Evolutionary conservation across 352 stramenopile genomes (phyloP).

Genomic region (Phytophthora kernoviae): DNA sequence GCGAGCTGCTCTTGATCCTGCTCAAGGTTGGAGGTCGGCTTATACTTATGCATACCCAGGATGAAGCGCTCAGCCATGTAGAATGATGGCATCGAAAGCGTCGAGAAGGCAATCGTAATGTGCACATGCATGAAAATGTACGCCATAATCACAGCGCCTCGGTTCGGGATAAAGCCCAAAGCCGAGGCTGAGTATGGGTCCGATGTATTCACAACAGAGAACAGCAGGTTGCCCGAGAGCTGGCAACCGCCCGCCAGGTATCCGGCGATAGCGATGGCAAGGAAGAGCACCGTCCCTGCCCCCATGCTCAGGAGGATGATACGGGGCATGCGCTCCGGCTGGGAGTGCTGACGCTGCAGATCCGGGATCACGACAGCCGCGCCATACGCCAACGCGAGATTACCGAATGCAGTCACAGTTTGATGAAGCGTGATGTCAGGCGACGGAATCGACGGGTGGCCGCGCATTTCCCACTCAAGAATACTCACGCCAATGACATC

Average conservation of each 20-base stretch:
- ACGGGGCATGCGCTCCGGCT: slow-evolving; percentile 49
- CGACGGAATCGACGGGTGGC: slow-evolving; percentile 31
- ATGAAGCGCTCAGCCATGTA: slow-evolving; percentile 49
- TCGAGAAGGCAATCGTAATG: slow-evolving; percentile 55
- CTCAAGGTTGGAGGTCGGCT: slow-evolving; percentile 11
- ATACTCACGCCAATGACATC: slow-evolving; percentile 38
- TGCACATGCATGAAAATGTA: slow-evolving; percentile 52
- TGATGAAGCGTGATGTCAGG: slow-evolving; percentile 37
- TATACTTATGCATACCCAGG: slow-evolving; percentile 43
- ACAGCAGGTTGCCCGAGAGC: slow-evolving; percentile 42
- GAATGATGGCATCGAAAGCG: slow-evolving; percentile 45
- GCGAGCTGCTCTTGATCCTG: slow-evolving; percentile 8
- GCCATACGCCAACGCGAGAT: slow-evolving; percentile 35
- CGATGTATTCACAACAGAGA: slow-evolving; percentile 35
- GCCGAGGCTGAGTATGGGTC: slow-evolving; percentile 25
- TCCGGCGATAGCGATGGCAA: slow-evolving; percentile 42
- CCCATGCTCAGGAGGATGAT: slow-evolving; percentile 46
- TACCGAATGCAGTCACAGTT: slow-evolving; percentile 34
- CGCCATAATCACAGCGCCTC: slow-evolving; percentile 36
- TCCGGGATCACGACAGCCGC: slow-evolving; percentile 37
- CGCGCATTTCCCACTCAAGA: slow-evolving; percentile 37
- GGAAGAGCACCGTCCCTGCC: slow-evolving; percentile 41
- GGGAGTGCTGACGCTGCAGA: slow-evolving; percentile 47
- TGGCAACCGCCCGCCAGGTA: slow-evolving; percentile 48
- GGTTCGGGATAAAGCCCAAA: slow-evolving; percentile 34